Evolutionary conservation across 495 filamentous ascomycete genomes (phyloP), one percentile per base, ranked within the genome.

Genomic region (Hypoxylon fragiforme): DNA sequence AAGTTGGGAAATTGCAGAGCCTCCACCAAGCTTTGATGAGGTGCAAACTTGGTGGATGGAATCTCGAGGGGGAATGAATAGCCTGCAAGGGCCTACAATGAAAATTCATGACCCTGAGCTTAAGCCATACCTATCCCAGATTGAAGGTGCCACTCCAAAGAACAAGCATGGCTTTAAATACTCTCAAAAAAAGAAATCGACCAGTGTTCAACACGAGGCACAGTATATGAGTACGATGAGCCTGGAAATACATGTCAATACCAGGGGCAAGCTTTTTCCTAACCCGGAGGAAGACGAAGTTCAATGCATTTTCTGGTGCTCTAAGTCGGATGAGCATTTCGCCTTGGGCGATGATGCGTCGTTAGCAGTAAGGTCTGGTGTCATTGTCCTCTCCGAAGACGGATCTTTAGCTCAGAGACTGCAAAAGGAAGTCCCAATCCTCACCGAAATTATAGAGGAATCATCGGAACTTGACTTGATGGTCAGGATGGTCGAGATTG

Each of bases 221-320:
- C 91, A 96, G 57, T 92, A 95, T 66, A 97, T 97, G 91, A 96
- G 89, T 70, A 89, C 84, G 26, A 92, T 98, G 91, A 92, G 92
- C 60, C 68, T 98, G 4, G 94, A 98, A 65, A 67, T 97, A n/a
- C 94, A 98, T 67, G 87, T 95, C 48, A 97, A 96, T 66, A 96
- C 88, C 4, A 79, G 91, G 35, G 90, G 84, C 12, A 80, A 79
- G 43, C 75, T 97, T 20, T 79, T 88, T 18, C 90, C 95, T 6
- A 87, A 97, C 65, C 94, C 94, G 1, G 88, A 90, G 46, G 77
- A 92, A 52, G 94, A 98, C 66, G 90, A 92, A 60, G 85, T 98
- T n/a, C 76, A 82, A 43, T 90, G 86, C 64, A 77, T 97, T 20
- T 96, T 97, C 62, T 98, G 92, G 92, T 89, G 87, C 68, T 67